A percentile compares a stretch with the other conserved stretches of the same genome.
phyloP scores from a whole-genome alignment of 257 asterid genomes.

The Solanum chmielewskii region DNA sequence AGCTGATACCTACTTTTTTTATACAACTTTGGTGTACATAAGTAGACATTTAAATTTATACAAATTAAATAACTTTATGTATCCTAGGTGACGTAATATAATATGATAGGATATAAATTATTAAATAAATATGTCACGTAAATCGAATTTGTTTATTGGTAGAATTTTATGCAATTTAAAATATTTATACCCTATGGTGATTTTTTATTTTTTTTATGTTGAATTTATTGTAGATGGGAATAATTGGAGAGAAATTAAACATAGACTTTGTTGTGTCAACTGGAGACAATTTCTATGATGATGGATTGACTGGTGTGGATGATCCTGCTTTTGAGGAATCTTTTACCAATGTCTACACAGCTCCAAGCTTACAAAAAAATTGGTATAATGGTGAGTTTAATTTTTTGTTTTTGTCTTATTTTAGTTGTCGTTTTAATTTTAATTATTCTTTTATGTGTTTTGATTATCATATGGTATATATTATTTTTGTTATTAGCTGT shows the following conservation, averaged over 20 bases:
- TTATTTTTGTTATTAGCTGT: too few relatives aligned
- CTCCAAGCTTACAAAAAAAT: conserved; percentile 37
- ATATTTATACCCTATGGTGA: too few relatives aligned
- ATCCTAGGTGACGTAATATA: too few relatives aligned
- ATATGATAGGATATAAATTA: too few relatives aligned
- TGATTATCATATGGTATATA: too few relatives aligned
- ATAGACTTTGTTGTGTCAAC: conserved; percentile 51
- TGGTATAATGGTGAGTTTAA: conserved; percentile 48
- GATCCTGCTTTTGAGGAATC: conserved; percentile 57
- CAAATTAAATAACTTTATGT: too few relatives aligned
- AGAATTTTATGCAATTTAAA: too few relatives aligned
- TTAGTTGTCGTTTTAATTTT: not conserved
- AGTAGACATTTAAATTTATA: too few relatives aligned
- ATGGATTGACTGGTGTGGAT: conserved; percentile 34
- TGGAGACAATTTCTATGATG: conserved; percentile 59
- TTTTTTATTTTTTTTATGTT: not conserved
- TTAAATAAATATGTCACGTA: too few relatives aligned
- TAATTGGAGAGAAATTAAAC: conserved; percentile 24
- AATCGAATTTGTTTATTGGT: rapidly evolving
- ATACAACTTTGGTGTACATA: too few relatives aligned
- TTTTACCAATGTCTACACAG: conserved; percentile 36
- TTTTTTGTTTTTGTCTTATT: rapidly evolving
- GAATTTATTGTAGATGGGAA: conserved; percentile 44
- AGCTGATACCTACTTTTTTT: too few relatives aligned
- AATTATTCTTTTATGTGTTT: rapidly evolving